phyloP scores from a whole-genome alignment of 768 basidiomycete species.

The Neoboletus brunneissimus region DNA sequence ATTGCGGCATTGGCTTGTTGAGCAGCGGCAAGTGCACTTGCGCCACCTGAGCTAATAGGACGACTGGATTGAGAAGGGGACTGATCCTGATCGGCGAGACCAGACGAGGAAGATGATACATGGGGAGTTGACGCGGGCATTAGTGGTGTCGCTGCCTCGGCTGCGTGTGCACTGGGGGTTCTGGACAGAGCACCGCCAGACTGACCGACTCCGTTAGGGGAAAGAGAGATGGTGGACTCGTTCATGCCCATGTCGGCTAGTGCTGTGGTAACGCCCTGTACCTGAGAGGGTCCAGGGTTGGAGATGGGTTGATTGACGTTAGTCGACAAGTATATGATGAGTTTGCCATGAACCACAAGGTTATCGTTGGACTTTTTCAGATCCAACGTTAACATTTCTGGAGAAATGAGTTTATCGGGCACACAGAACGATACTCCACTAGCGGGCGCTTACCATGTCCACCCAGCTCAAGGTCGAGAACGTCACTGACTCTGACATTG shows the following conservation, averaged over 20 bases:
- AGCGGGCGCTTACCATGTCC: conserved; percentile 73
- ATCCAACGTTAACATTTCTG: conserved; percentile 96
- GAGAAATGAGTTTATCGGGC: conserved; percentile 1
- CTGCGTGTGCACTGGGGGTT: conserved; percentile 65
- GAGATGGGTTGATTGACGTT: conserved; percentile 81
- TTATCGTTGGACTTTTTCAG: conserved; percentile 99
- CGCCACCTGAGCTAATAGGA: conserved; percentile 36
- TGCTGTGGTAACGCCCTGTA: conserved; percentile 55
- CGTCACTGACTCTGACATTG: conserved; percentile 88
- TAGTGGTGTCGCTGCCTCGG: conserved; percentile 44
- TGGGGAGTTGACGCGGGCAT: conserved; percentile 41
- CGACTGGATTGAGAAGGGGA: conserved; percentile 29
- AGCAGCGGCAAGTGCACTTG: conserved; percentile 15
- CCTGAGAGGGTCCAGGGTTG: conserved; percentile 78
- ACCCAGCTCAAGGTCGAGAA: conserved; percentile 86
- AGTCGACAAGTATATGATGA: conserved; percentile 94
- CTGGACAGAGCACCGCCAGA: conserved; percentile 52
- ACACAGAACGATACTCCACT: background rate
- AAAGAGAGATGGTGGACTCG: conserved; percentile 57
- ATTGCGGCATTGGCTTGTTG: conserved; percentile 21
- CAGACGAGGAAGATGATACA: conserved; percentile 22
- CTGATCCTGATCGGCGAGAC: conserved; percentile 31
- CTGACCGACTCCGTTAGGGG: conserved; percentile 38
- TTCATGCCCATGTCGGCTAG: conserved; percentile 61
- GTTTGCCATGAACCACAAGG: conserved; percentile 94